These are phyloP conservation scores for Eleusine coracana DNA, from an alignment of 176 grass and related monocot genomes.

Conservation along the genomic window DNA sequence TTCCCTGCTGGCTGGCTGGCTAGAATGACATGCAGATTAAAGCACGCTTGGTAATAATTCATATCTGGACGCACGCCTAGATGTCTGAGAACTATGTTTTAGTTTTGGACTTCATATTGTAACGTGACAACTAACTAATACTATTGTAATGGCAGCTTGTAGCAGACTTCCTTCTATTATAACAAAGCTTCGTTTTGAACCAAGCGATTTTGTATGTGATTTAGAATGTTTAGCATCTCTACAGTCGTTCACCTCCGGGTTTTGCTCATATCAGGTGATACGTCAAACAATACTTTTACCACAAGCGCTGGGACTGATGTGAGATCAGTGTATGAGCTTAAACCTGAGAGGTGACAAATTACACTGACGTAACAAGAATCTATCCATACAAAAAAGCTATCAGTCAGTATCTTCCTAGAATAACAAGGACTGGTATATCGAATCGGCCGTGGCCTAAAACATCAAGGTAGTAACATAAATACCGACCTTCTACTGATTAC, in stretches of 20 bases:
- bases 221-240: neutral
- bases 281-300: neutral
- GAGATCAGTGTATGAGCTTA: neutral
- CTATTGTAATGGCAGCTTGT: too few relatives aligned
- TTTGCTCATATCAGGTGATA: neutral
- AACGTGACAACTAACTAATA: too few relatives aligned
- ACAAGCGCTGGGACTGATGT: too few relatives aligned
- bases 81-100: too few relatives aligned
- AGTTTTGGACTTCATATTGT: neutral
- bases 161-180: too few relatives aligned
- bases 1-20: neutral
- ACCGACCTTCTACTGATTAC: constrained; percentile 1
- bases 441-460: neutral
- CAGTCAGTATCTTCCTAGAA: neutral
- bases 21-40: neutral
- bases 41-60: neutral
- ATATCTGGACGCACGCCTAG: neutral
- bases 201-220: neutral
- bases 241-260: neutral
- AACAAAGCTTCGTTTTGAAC: neutral
- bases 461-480: neutral
- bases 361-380: neutral
- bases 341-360: neutral
- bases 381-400: neutral
- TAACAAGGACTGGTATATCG: neutral